phyloP scores from a whole-genome alignment of 2,329 filamentous ascomycete species.

The Acrocalymma vagum region DNA sequence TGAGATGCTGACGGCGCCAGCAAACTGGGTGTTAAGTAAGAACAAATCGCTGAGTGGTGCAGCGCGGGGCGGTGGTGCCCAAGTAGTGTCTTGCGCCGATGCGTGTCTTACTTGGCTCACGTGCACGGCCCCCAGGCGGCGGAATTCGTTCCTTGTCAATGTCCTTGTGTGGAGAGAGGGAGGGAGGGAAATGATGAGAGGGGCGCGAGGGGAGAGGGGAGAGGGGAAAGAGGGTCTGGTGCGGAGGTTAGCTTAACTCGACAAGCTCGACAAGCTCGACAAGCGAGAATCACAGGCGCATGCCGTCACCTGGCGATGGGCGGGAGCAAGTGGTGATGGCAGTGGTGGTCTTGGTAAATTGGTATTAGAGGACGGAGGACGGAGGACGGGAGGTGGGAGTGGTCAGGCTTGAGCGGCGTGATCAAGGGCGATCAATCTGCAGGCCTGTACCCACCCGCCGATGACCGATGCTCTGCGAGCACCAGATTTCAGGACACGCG shows the following conservation, averaged over 20 bases:
- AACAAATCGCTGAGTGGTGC: constrained; percentile 38
- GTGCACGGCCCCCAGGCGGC: constrained; percentile 30
- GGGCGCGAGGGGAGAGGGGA: constrained; percentile 2
- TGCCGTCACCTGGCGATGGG: constrained; percentile 24
- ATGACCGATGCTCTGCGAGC: too few species aligned
- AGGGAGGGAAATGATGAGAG: too few species aligned
- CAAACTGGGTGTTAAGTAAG: constrained; percentile 35
- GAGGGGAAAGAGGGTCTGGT: constrained; percentile 6
- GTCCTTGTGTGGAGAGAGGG: too few species aligned
- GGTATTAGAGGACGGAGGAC: too few species aligned
- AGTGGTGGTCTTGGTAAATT: too few species aligned
- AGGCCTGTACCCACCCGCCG: too few species aligned
- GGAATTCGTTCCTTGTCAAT: constrained; percentile 14
- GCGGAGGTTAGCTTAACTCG: too few species aligned
- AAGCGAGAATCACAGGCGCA: constrained; percentile 8
- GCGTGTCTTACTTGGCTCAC: constrained; percentile 38
- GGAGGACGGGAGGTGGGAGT: constrained; percentile 6
- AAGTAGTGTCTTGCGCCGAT: constrained; percentile 40
- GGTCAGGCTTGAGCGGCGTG: constrained; percentile 28
- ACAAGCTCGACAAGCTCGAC: too few species aligned
- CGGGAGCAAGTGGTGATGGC: too few species aligned
- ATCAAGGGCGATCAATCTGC: constrained; percentile 14
- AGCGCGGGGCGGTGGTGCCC: constrained; percentile 26
- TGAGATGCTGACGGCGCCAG: constrained; percentile 34
- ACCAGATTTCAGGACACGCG: constrained; percentile 23